phyloP scores from a whole-genome alignment of 2,329 filamentous ascomycete genomes.

The Fonsecaea nubica region DNA sequence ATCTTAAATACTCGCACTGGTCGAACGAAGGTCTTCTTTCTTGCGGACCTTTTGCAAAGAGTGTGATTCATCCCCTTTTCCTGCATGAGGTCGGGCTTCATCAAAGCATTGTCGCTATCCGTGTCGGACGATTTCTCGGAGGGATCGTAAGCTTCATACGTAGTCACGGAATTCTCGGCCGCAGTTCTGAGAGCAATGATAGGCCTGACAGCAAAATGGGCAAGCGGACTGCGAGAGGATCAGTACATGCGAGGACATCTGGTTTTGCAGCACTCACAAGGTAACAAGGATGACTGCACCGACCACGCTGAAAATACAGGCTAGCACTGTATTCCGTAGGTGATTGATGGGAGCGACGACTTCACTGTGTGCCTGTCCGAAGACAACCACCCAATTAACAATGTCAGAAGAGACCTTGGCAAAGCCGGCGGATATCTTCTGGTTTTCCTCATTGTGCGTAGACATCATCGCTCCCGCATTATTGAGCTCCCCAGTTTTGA shows the following conservation, averaged over 20 bases:
- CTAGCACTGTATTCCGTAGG: slow-evolving; percentile 79
- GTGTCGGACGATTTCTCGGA: slow-evolving; percentile 41
- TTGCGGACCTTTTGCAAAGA: slow-evolving; percentile 16
- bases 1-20: slow-evolving; percentile 69
- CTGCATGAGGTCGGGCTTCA: slow-evolving; percentile 47
- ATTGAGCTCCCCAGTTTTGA: slow-evolving; percentile 58
- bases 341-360: slow-evolving; percentile 76
- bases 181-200: slow-evolving; percentile 77
- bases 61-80: slow-evolving; percentile 31
- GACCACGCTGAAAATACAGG: slow-evolving; percentile 83
- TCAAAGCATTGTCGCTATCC: slow-evolving; percentile 18
- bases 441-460: slow-evolving; percentile 73
- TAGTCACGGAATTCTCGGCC: slow-evolving; percentile 66
- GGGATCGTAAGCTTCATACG: slow-evolving; percentile 59
- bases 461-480: slow-evolving; percentile 70
- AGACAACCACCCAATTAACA: slow-evolving; percentile 80
- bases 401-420: slow-evolving; percentile 71
- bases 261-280: slow-evolving; percentile 54
- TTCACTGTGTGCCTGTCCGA: slow-evolving; percentile 76
- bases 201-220: slow-evolving; percentile 79
- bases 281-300: slow-evolving; percentile 68
- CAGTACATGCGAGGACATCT: slow-evolving; percentile 47
- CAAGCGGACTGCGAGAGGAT: slow-evolving; percentile 61
- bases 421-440: slow-evolving; percentile 76
- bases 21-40: slow-evolving; percentile 15